Conservation (phyloP, 192 early-diverging fungal genomes). For the Backusella macrospora region DNA sequence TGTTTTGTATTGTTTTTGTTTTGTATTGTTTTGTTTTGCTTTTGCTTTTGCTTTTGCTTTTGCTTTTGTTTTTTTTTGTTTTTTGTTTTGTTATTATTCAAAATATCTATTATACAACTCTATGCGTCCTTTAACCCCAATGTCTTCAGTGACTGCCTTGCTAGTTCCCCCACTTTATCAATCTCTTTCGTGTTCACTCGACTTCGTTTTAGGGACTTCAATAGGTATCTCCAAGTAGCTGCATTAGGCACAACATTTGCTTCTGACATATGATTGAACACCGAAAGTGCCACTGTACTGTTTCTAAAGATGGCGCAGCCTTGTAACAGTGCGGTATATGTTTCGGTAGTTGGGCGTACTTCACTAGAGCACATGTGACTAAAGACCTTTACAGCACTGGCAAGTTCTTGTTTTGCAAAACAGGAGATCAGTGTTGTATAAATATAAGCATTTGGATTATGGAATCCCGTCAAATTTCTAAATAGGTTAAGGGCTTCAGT, state of each 20-base stretch:
- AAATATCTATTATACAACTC: constrained; percentile 4
- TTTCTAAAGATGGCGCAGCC: constrained; percentile 36
- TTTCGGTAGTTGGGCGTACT: constrained; percentile 20
- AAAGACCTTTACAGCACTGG: constrained; percentile 27
- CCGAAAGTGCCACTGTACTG: constrained; percentile 14
- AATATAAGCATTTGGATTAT: constrained; percentile 34
- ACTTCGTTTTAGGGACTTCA: constrained; percentile 31
- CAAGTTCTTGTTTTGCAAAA: constrained; percentile 34
- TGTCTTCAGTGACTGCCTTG: constrained; percentile 11
- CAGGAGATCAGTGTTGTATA: constrained; percentile 40
- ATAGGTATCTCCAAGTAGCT: constrained; percentile 35
- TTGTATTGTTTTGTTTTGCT: too few species aligned
- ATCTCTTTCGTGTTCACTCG: constrained; percentile 30
- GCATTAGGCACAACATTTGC: constrained; percentile 25
- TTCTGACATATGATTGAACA: constrained; percentile 33
- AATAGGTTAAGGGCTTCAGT: constrained; percentile 26
- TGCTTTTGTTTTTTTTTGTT: not conserved
- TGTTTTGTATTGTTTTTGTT: too few species aligned
- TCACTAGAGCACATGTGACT: constrained; percentile 27
- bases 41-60: too few species aligned
- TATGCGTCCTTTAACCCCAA: not conserved
- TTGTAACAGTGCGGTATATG: constrained; percentile 37
- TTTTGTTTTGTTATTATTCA: not conserved
- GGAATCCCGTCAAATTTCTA: constrained; percentile 20
- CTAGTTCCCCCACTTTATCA: constrained; percentile 22